Base-by-base conservation (phyloP, 2,329 filamentous ascomycete species). In the Pestalotiopsis sp. region DNA sequence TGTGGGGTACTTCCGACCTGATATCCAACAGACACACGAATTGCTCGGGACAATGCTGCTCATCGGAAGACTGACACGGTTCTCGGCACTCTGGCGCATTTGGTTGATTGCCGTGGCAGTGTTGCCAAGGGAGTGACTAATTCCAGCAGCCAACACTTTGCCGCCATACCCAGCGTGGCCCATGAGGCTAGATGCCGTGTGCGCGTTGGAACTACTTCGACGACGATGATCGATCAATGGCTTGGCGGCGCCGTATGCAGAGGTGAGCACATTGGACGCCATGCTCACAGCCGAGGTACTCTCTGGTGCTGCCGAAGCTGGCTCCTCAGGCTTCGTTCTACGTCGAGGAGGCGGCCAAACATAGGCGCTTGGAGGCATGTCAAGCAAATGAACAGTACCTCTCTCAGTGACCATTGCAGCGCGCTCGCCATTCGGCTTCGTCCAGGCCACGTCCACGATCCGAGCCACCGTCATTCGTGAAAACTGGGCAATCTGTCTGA, bases 341-440 rank as follows among this genome's bases (percentile, higher is more conserved):
- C 86, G 84, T 52, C 88, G 86, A 57, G 90, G 91, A 27, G 94
- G 93, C 56, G 95, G 95, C 95, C 95, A 97, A 72, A 92, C 90
- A 74, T 95, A 95, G 4, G 94, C 93, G 71, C 90, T 92, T 61
- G 89, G 86, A 9, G 94, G 94, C 80, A 98, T 89, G 73, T 97
- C 93, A 72, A 97, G 91, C 58, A 98, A 88, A 81, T 99, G 96
- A 12, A 98, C 91, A 9, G 96, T 99, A n/a, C 95, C 94, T 74
- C 95, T 93, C 76, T 97, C 94, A 0, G 96, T 98, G 31, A 98
- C 90, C 82, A 99, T 91, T 1, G 95, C 95, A 52, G 97, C 83
- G 69, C 93, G 91, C 77, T 97, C 93, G 25, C 93, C 94, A 68
- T 91, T 91, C 3, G 93, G 93, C 67, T 89, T 87, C 1, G 92